A percentile compares a stretch with the other conserved stretches of the same genome.
Conservation (phyloP, 1,139 yeast genomes). For the Arxiozyma heterogenica region DNA sequence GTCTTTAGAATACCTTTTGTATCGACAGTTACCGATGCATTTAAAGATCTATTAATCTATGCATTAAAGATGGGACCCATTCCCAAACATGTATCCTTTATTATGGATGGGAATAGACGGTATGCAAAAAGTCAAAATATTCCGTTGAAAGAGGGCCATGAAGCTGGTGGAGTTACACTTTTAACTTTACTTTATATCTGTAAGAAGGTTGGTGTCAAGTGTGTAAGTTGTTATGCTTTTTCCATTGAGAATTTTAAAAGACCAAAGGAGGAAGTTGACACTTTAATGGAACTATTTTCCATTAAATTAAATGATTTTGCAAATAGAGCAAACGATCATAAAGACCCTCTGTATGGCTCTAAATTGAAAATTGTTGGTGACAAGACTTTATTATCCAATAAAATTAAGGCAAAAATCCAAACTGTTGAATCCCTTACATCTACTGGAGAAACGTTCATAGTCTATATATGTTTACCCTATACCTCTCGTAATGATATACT, state of each 20-base stretch:
- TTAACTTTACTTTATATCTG: conserved; percentile 36
- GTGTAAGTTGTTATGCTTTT: conserved; percentile 87
- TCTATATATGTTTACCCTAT: conserved; percentile 90
- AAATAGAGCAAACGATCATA: conserved; percentile 19
- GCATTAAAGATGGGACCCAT: conserved; percentile 64
- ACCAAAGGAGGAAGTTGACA: conserved; percentile 66
- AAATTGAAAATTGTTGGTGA: conserved; percentile 68
- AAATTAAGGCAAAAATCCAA: conserved; percentile 50
- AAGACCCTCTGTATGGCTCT: conserved; percentile 48
- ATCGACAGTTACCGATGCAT: not conserved
- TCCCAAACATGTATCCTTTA: conserved; percentile 83
- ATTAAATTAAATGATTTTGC: conserved; percentile 42
- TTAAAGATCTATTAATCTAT: conserved; percentile 40
- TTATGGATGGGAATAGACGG: conserved; percentile 95
- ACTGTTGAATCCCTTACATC: conserved; percentile 58
- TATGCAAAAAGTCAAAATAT: conserved; percentile 63
- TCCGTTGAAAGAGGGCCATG: conserved; percentile 77
- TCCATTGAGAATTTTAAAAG: conserved; percentile 91
- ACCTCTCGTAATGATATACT: conserved; percentile 89
- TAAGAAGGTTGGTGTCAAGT: conserved; percentile 54
- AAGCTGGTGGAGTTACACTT: conserved; percentile 77
- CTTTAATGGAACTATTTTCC: conserved; percentile 72
- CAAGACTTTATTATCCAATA: conserved; percentile 51
- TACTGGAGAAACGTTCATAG: conserved; percentile 37
- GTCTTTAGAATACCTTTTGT: not conserved